Evolutionary conservation across 2,329 filamentous ascomycete species (phyloP).

Genomic region (Colletotrichum euphorbiae): DNA sequence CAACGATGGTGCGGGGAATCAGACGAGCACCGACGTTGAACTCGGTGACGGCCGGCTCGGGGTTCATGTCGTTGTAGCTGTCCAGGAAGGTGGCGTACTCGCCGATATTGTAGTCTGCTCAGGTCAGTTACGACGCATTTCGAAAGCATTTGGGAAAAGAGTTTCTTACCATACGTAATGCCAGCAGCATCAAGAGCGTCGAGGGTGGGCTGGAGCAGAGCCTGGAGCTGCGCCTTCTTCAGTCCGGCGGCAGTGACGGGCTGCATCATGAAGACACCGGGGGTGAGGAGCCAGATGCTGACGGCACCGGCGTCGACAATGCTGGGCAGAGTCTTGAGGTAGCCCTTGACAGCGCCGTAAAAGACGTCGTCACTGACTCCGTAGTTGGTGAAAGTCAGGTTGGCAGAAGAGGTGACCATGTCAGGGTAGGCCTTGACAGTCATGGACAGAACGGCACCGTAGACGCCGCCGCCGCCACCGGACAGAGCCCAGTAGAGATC

Average conservation of each 20-base stretch:
- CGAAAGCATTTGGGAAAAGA: slow-evolving; percentile 1
- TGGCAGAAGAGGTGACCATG: slow-evolving; percentile 55
- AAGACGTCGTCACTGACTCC: slow-evolving; percentile 43
- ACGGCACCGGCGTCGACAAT: slow-evolving; percentile 36
- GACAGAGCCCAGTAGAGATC: slow-evolving; percentile 68
- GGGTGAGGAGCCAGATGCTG: slow-evolving; percentile 31
- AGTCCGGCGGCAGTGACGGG: slow-evolving; percentile 57
- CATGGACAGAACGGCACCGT: slow-evolving; percentile 62
- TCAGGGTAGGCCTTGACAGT: slow-evolving; percentile 50
- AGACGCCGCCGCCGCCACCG: slow-evolving; percentile 65
- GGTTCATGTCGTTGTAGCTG: slow-evolving; percentile 40
- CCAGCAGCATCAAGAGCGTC: slow-evolving; percentile 41
- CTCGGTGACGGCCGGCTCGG: slow-evolving; percentile 37
- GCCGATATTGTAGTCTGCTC: slow-evolving; percentile 41
- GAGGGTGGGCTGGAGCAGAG: slow-evolving; percentile 56
- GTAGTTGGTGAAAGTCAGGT: slow-evolving; percentile 52
- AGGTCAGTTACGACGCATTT: neutral
- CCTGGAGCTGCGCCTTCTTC: slow-evolving; percentile 52
- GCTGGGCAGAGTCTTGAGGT: slow-evolving; percentile 21
- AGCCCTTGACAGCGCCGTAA: slow-evolving; percentile 37
- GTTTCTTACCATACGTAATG: slow-evolving; percentile 44
- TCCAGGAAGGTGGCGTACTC: slow-evolving; percentile 45
- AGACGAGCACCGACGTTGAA: slow-evolving; percentile 34
- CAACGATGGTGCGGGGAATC: slow-evolving; percentile 29
- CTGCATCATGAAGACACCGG: slow-evolving; percentile 30